Percentiles rank a stretch among this genome's conserved stretches.
Conservation (phyloP, 2,329 filamentous ascomycete genomes). For the Aschersonia sp. region DNA sequence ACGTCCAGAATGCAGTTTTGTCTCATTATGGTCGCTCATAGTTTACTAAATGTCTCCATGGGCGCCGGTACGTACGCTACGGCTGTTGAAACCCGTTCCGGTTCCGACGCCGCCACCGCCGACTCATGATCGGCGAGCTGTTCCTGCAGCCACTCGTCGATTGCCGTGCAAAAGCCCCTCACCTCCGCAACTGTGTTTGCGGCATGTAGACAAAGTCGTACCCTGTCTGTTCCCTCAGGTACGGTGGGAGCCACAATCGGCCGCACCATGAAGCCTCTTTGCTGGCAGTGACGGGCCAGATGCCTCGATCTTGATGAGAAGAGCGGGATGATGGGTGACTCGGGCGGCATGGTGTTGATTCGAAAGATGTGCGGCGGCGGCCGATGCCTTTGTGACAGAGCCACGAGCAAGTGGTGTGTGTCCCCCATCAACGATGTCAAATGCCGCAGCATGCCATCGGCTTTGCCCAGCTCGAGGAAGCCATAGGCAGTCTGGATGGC, state of each 20-base stretch:
- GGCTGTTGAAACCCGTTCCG: neutral
- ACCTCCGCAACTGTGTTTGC: slow-evolving; percentile 46
- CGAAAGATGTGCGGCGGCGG: slow-evolving; percentile 15
- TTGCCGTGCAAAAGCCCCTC: slow-evolving; percentile 31
- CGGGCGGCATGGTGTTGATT: slow-evolving; percentile 20
- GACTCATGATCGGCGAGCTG: neutral
- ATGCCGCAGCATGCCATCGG: slow-evolving; percentile 19
- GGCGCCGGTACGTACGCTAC: neutral
- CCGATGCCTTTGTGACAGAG: slow-evolving; percentile 13
- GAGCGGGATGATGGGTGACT: slow-evolving; percentile 50
- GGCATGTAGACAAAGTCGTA: slow-evolving; percentile 54
- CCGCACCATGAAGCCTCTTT: slow-evolving; percentile 42
- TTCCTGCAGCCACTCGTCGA: slow-evolving; percentile 29
- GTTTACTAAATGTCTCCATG: slow-evolving; percentile 1
- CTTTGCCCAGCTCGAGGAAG: slow-evolving; percentile 35
- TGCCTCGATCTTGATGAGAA: slow-evolving; percentile 41
- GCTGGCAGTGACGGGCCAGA: slow-evolving; percentile 45
- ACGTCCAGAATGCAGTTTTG: neutral
- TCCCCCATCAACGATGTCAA: slow-evolving; percentile 18
- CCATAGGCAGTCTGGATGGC: slow-evolving; percentile 43
- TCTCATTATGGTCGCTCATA: neutral
- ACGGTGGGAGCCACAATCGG: slow-evolving; percentile 57
- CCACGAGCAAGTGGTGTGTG: slow-evolving; percentile 29
- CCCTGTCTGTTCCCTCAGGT: slow-evolving; percentile 44
- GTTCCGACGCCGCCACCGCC: neutral